A percentile compares a stretch with the other conserved stretches of the same genome.
phyloP scores from a whole-genome alignment of 371 early-diverging fungal genomes.

The Actinomortierella ambigua region DNA sequence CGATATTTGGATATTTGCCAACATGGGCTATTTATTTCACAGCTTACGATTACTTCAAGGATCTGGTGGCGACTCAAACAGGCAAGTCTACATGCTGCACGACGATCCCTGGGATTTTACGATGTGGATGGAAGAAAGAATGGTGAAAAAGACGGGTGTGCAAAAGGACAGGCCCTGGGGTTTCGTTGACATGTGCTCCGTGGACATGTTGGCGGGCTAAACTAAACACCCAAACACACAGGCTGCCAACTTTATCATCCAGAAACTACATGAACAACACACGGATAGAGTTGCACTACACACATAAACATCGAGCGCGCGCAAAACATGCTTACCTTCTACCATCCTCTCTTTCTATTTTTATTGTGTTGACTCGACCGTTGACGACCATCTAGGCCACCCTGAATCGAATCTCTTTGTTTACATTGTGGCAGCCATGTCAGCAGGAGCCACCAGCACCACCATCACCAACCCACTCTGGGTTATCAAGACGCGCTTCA shows the following conservation, averaged over 20 bases:
- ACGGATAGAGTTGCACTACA: neutral
- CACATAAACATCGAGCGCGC: neutral
- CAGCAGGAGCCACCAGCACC: slow-evolving; percentile 85
- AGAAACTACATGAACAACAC: neutral
- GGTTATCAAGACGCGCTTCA: slow-evolving; percentile 92
- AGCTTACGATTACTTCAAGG: slow-evolving; percentile 75
- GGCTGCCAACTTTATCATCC: neutral
- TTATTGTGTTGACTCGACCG: neutral
- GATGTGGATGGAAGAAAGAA: too few species aligned
- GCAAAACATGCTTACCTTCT: neutral
- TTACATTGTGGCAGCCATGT: slow-evolving; percentile 86
- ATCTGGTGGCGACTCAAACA: slow-evolving; percentile 36
- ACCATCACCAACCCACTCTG: slow-evolving; percentile 89
- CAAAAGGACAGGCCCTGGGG: too few species aligned
- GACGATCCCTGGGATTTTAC: neutral
- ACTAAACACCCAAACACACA: neutral
- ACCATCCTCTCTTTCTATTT: neutral
- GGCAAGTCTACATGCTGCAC: slow-evolving; percentile 14
- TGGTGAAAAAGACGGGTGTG: too few species aligned
- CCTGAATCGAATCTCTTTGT: slow-evolving; percentile 61
- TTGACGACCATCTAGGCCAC: slow-evolving; percentile 38
- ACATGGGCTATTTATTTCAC: slow-evolving; percentile 94
- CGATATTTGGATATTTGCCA: slow-evolving; percentile 88
- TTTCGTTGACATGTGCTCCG: too few species aligned
- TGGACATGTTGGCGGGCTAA: too few species aligned